Conservation (phyloP, 495 filamentous ascomycete species). For the Trichoderma erinaceum region DNA sequence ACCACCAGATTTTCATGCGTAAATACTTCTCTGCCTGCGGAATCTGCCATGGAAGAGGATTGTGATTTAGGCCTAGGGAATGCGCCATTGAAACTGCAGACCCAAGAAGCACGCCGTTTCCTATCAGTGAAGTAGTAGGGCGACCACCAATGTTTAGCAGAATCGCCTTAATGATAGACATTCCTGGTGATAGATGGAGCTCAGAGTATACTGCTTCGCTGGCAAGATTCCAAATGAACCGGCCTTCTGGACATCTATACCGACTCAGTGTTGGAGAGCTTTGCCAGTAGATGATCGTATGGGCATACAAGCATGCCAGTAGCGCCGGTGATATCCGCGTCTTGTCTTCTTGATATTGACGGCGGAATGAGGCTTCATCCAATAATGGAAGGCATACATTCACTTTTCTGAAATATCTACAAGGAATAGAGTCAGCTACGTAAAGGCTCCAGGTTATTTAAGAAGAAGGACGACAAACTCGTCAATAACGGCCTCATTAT, state of each 20-base stretch:
- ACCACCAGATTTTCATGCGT: constrained; percentile 48
- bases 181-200: constrained; percentile 40
- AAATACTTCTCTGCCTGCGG: constrained; percentile 42
- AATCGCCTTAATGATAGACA: constrained; percentile 45
- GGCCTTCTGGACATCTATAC: constrained; percentile 41
- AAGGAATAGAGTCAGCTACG: constrained; percentile 26
- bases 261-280: constrained; percentile 40
- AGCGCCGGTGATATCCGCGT: constrained; percentile 43
- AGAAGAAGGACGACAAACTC: constrained; percentile 30
- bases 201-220: constrained; percentile 47
- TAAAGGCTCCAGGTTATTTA: background rate
- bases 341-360: constrained; percentile 34
- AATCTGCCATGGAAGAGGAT: constrained; percentile 46
- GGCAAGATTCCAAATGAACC: constrained; percentile 48
- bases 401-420: constrained; percentile 39
- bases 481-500: constrained; percentile 45
- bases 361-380: constrained; percentile 45
- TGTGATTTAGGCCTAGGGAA: constrained; percentile 47
- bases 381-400: constrained; percentile 51
- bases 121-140: constrained; percentile 48
- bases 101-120: constrained; percentile 47
- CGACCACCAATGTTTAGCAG: constrained; percentile 45
- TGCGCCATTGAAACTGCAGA: constrained; percentile 46
- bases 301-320: constrained; percentile 49
- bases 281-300: constrained; percentile 48